A percentile compares a stretch with the other conserved stretches of the same genome.
These are phyloP conservation scores for Pyrenophora seminiperda DNA, from an alignment of 2,329 filamentous ascomycete genomes.

Conservation along the genomic window DNA sequence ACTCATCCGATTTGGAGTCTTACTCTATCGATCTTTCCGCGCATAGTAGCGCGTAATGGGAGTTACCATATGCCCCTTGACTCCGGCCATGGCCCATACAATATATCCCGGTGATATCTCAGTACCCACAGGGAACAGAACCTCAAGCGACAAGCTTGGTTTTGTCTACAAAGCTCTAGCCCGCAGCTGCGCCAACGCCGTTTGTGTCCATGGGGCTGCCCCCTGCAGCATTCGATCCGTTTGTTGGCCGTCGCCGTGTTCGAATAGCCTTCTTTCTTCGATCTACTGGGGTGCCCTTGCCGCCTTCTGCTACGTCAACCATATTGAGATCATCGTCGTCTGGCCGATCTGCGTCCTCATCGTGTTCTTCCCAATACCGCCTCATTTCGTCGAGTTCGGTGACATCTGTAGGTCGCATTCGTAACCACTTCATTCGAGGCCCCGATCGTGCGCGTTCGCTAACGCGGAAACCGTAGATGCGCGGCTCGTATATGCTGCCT, in stretches of 20 bases:
- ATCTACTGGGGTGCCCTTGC: slow-evolving; percentile 34
- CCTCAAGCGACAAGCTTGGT: background rate
- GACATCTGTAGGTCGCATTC: slow-evolving; percentile 79
- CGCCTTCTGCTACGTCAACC: slow-evolving; percentile 43
- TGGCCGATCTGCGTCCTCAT: slow-evolving; percentile 46
- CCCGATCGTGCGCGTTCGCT: slow-evolving; percentile 88
- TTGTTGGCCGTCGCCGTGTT: slow-evolving; percentile 43
- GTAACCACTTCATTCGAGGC: slow-evolving; percentile 95
- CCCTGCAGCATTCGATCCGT: slow-evolving; percentile 34
- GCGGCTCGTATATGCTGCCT: slow-evolving; percentile 87
- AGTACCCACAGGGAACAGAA: background rate
- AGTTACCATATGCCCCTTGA: too few species aligned
- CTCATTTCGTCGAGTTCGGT: slow-evolving; percentile 78
- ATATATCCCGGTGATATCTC: background rate
- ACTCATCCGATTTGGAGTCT: background rate
- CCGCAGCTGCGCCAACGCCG: slow-evolving; percentile 39
- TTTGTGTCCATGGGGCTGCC: slow-evolving; percentile 52
- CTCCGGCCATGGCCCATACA: too few species aligned
- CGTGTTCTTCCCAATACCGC: slow-evolving; percentile 51
- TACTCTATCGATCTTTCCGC: background rate
- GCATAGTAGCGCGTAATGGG: background rate
- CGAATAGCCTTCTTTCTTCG: slow-evolving; percentile 47
- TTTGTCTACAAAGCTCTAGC: slow-evolving; percentile 14
- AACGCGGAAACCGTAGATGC: slow-evolving; percentile 95
- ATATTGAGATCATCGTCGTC: slow-evolving; percentile 49